phyloP scores from a whole-genome alignment of 2,329 filamentous ascomycete genomes.

The Fusarium tanahbumbuense region DNA sequence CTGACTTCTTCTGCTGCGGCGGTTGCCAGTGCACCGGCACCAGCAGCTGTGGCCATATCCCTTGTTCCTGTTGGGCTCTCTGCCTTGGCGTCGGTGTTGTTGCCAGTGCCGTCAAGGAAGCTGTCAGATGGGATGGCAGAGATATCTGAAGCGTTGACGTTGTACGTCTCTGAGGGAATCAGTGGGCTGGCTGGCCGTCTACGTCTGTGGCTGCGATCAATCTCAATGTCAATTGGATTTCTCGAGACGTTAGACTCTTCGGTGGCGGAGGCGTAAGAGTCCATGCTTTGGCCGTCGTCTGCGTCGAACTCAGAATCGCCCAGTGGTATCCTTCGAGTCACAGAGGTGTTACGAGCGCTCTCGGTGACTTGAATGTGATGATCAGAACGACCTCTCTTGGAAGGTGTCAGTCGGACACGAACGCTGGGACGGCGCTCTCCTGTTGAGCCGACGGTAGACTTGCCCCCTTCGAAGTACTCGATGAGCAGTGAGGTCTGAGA shows the following conservation, averaged over 20 bases:
- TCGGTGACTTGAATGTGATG: slow-evolving; percentile 91
- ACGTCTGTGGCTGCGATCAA: slow-evolving; percentile 70
- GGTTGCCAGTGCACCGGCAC: slow-evolving; percentile 50
- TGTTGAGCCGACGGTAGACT: slow-evolving; percentile 63
- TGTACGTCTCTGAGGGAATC: slow-evolving; percentile 71
- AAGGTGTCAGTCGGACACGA: slow-evolving; percentile 81
- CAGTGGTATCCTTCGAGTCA: slow-evolving; percentile 65
- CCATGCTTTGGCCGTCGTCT: slow-evolving; percentile 74
- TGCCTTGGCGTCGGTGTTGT: slow-evolving; percentile 55
- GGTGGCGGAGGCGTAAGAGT: slow-evolving; percentile 81
- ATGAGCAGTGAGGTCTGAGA: slow-evolving; percentile 94
- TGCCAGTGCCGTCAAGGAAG: slow-evolving; percentile 69
- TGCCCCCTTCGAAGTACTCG: slow-evolving; percentile 91
- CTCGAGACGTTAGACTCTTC: slow-evolving; percentile 82
- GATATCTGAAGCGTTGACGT: slow-evolving; percentile 81
- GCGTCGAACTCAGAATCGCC: slow-evolving; percentile 58
- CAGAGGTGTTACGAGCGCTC: slow-evolving; percentile 75
- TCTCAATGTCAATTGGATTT: slow-evolving; percentile 89
- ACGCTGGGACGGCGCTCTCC: slow-evolving; percentile 83
- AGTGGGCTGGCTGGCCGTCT: slow-evolving; percentile 76
- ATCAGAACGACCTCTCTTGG: slow-evolving; percentile 70
- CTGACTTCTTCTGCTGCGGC: slow-evolving; percentile 57
- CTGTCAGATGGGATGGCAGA: slow-evolving; percentile 77
- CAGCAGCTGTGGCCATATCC: slow-evolving; percentile 54
- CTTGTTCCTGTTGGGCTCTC: slow-evolving; percentile 56